phyloP scores from a whole-genome alignment of 768 basidiomycete genomes.

The Rhizopogon salebrosus region DNA sequence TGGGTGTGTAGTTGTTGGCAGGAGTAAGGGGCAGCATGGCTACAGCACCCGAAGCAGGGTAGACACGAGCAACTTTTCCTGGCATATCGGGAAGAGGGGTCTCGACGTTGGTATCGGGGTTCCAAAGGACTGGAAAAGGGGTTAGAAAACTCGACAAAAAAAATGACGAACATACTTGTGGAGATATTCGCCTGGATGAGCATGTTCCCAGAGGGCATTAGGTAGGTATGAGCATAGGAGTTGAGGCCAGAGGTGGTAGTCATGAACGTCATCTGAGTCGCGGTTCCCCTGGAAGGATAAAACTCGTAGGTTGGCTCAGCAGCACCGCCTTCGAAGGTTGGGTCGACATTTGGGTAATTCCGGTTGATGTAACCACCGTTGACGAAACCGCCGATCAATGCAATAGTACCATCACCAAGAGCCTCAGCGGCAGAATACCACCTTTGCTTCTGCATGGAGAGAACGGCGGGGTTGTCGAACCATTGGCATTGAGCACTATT shows the following conservation, averaged over 20 bases:
- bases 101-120: constrained; percentile 52
- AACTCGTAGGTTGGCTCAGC: constrained; percentile 84
- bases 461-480: constrained; percentile 60
- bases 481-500: constrained; percentile 53
- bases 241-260: constrained; percentile 71
- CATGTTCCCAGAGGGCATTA: constrained; percentile 74
- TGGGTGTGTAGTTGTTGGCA: constrained; percentile 81
- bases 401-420: constrained; percentile 70
- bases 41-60: constrained; percentile 84
- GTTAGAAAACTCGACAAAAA: not conserved
- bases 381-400: constrained; percentile 76
- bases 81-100: constrained; percentile 71
- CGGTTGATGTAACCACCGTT: constrained; percentile 78
- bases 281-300: constrained; percentile 57
- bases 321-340: constrained; percentile 55
- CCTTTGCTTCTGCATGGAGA: constrained; percentile 62
- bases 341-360: constrained; percentile 66
- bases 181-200: constrained; percentile 81
- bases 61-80: constrained; percentile 67
- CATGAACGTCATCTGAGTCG: constrained; percentile 62
- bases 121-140: constrained; percentile 37
- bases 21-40: constrained; percentile 91
- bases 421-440: constrained; percentile 81
- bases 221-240: constrained; percentile 67
- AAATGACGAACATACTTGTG: constrained; percentile 42